Conservation (phyloP, 176 grass and related monocot species). For the Lolium multiflorum region DNA sequence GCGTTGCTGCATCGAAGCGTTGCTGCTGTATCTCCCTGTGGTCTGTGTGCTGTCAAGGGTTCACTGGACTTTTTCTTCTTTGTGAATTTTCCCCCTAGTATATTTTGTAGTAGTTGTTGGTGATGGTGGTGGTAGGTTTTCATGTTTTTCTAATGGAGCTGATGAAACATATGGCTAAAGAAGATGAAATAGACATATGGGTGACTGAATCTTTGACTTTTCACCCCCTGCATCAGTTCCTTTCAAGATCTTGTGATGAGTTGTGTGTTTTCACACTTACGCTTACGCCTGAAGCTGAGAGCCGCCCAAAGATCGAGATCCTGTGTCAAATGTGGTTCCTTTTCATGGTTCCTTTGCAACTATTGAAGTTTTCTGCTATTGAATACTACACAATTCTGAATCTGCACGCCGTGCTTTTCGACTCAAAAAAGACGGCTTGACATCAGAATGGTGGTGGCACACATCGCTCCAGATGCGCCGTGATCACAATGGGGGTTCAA, state of each 20-base stretch:
- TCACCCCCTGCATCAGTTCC: not conserved
- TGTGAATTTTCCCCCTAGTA: conserved; percentile 20
- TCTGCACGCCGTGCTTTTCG: not conserved
- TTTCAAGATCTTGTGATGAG: not conserved
- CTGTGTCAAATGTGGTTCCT: not conserved
- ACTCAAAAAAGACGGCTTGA: not conserved
- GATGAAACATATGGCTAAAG: conserved; percentile 51
- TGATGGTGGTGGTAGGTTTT: conserved; percentile 34
- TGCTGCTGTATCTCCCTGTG: conserved; percentile 21
- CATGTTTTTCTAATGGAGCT: conserved; percentile 47
- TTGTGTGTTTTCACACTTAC: not conserved
- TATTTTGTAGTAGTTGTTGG: conserved; percentile 32
- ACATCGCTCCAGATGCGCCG: too few relatives aligned
- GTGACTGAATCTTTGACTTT: conserved; percentile 39
- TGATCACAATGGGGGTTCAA: too few relatives aligned
- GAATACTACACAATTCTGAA: not conserved
- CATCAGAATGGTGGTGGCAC: too few relatives aligned
- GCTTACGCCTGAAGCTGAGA: not conserved
- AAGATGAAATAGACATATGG: conserved; percentile 57
- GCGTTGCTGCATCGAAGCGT: too few relatives aligned
- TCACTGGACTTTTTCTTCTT: not conserved
- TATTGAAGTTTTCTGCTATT: too few relatives aligned
- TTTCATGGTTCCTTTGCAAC: not conserved
- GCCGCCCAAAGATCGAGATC: not conserved
- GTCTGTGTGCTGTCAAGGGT: conserved; percentile 30